Evolutionary conservation across 2,329 filamentous ascomycete species (phyloP).

Genomic region (Tolypocladium endophyticum): DNA sequence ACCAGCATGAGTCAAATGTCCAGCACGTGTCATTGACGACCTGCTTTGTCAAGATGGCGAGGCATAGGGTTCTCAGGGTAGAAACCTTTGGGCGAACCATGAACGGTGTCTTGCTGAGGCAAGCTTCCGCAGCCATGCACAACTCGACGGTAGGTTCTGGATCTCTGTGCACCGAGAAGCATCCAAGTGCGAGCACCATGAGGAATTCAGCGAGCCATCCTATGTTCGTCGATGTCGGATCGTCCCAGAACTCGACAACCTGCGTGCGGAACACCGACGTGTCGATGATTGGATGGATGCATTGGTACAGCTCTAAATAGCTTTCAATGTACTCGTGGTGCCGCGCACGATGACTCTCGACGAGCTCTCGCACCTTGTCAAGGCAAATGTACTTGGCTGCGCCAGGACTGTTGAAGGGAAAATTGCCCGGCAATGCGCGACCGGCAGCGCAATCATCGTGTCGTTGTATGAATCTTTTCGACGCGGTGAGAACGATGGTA

Average conservation of each 20-base stretch:
- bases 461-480: background rate
- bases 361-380: background rate
- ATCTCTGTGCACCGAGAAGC: background rate
- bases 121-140: constrained; percentile 8
- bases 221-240: background rate
- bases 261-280: background rate
- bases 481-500: background rate
- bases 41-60: constrained; percentile 7
- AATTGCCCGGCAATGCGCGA: constrained; percentile 3
- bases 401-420: constrained; percentile 4
- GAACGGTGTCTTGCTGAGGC: constrained; percentile 7
- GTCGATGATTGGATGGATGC: constrained; percentile 5
- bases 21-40: constrained; percentile 5
- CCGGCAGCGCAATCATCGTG: background rate
- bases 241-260: background rate
- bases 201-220: constrained; percentile 4
- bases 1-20: constrained; percentile 5
- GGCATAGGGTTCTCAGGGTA: constrained; percentile 5
- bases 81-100: constrained; percentile 7
- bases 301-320: constrained; percentile 3
- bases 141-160: constrained; percentile 2
- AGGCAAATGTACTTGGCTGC: background rate
- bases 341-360: background rate
- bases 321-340: constrained; percentile 1
- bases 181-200: constrained; percentile 5